Conservation (phyloP, 176 grass and related monocot species). For the Tuctoria greenei region DNA sequence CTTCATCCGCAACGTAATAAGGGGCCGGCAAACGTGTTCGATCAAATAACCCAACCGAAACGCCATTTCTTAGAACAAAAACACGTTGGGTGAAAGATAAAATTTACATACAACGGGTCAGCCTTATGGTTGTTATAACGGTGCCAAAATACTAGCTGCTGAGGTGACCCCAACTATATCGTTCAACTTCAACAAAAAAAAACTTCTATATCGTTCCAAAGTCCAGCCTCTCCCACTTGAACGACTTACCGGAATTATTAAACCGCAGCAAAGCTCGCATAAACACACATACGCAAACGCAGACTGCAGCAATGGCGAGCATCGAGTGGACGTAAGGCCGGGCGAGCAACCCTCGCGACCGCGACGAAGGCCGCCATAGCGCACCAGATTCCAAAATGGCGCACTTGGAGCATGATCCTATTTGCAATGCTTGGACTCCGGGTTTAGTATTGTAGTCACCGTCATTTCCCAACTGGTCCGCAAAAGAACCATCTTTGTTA, state of each 20-base stretch:
- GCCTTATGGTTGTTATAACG: slow-evolving; percentile 17
- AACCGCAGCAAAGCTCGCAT: slow-evolving; percentile 66
- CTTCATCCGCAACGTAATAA: too few species aligned
- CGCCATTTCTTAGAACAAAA: background rate
- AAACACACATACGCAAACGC: slow-evolving; percentile 91
- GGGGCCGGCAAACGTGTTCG: too few species aligned
- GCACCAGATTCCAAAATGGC: slow-evolving; percentile 50
- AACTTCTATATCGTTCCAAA: slow-evolving; percentile 58
- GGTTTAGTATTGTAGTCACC: slow-evolving; percentile 33
- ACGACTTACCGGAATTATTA: slow-evolving; percentile 65
- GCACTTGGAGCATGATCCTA: slow-evolving; percentile 65
- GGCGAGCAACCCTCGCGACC: slow-evolving; percentile 62
- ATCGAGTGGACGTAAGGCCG: slow-evolving; percentile 84
- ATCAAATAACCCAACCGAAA: too few species aligned
- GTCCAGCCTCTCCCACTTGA: slow-evolving; percentile 84
- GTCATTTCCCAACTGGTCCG: slow-evolving; percentile 42
- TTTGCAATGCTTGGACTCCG: slow-evolving; percentile 37
- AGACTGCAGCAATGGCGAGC: slow-evolving; percentile 95
- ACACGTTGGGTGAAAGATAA: background rate
- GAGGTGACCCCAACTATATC: background rate
- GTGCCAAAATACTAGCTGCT: background rate
- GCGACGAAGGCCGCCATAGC: slow-evolving; percentile 44
- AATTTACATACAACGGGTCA: background rate
- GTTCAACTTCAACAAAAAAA: too few species aligned
- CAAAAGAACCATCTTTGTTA: slow-evolving; percentile 43